Evolutionary conservation across 75 land plant genomes (phyloP), one percentile per base, ranked within the genome.

Genomic region (Isoetes taiwanensis): DNA sequence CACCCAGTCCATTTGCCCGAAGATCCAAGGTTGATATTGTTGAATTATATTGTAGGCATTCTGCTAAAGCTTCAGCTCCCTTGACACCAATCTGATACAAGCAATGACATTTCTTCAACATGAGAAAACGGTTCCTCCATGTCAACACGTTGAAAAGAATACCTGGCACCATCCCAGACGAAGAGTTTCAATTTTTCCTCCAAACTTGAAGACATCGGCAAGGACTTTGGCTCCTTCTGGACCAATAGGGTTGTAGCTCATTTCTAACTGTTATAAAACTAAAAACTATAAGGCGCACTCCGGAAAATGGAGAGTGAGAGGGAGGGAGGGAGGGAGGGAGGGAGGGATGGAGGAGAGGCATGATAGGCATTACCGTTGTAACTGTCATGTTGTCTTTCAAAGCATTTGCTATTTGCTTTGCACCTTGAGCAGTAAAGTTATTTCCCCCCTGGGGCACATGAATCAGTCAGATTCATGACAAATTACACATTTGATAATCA

Each of bases 151-250:
- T 28, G 14, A 9, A 37, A 37, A n/a, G n/a, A n/a, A n/a, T n/a
- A 94, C 99, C 99, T 94, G 84, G 53, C 99, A 94, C 99, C 99
- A 94, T 37, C 99, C 99, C 50, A 94, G 72, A 38, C 73, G 81
- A 10, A 94, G 76, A 19, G 74, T 82, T 64, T 89, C 67, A 32
- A 94, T 63, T 16, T 85, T 82, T 26, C 99, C 99, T 73, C 80
- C 74, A 65, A 84, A 88, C 59, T 94, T 94, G 1, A 94, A 71
- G 57, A 79, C 76, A 14, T 94, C 96, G 30, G 75, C 75, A 32
- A 94, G 61, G 57, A 71, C 75, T 58, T 89, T 80, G 30, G 77
- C 86, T 17, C 97, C 99, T 43, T 85, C 86, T 31, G 85, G 69
- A 34, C 99, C 99, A 66, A 94, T 82, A 8, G 99, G 99, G 63